Base-by-base conservation (phyloP, 495 filamentous ascomycete genomes). In the Aspergillus haitiensis region DNA sequence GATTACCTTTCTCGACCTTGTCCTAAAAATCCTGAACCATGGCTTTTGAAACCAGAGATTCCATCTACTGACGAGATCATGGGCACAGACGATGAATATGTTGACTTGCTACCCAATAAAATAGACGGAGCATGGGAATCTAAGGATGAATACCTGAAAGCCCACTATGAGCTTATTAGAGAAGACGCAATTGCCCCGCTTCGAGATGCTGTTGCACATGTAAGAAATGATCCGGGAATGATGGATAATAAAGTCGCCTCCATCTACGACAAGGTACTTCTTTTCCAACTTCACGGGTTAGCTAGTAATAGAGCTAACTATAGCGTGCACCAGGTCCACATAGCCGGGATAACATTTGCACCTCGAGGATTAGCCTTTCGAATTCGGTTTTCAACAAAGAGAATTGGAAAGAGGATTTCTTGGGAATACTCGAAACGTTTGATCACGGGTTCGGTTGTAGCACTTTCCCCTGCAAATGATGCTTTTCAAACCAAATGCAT, bases 371-470 rank as follows among this genome's bases (percentile, higher is more conserved):
- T 90, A 10, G 85, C 87, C 15, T 80, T 81, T 40, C 83, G 87
- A 35, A 71, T 94, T 12, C 82, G 81, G 12, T 95, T 97, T 67
- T 91, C 89, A 0, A 82, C 88, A 0, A 69, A 74, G 40, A 81
- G 88, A 39, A 82, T 86, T 1, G 81, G 77, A 6, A 91, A 87
- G 62, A 80, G 74, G n/a, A 86, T 97, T 36, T 76, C 82, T 0
- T 97, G 92, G 92, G 75, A 83, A 21, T 85, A 91, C 52, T 90
- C 88, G 0, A 88, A 85, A 55, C 83, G 92, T 0, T 77, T 96
- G 8, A 79, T 86, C 4, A 75, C 85, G 0, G 91, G 91, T 0
- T 80, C 81, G 0, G 64, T 95, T 3, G 84, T 97, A 27, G 91
- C 86, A 4, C 64, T 97, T 2, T 86, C 86, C 1, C 84, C 88